Conservation (phyloP, 176 grass and related monocot species). For the Guadua angustifolia region DNA sequence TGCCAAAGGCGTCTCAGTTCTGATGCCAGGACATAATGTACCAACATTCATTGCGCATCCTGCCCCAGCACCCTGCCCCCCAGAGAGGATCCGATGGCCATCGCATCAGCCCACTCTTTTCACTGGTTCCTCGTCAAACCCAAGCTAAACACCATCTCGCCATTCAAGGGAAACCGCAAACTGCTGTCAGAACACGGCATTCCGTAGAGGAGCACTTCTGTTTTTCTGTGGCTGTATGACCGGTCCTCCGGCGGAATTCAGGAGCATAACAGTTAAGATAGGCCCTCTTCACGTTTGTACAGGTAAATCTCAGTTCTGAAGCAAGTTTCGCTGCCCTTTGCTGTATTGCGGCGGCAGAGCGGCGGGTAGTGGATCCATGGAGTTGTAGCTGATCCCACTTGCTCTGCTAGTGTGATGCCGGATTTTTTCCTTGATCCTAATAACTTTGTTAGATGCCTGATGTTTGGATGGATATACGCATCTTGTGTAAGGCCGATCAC, state of each 20-base stretch:
- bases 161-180: neutral
- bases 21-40: slow-evolving; percentile 87
- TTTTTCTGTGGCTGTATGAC: neutral
- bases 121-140: slow-evolving; percentile 32
- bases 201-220: neutral
- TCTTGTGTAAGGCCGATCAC: slow-evolving; percentile 41
- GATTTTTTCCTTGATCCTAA: neutral
- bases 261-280: neutral
- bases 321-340: slow-evolving; percentile 43
- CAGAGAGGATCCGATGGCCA: slow-evolving; percentile 75
- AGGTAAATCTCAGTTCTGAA: slow-evolving; percentile 35
- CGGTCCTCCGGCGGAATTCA: too few relatives aligned
- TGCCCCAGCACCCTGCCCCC: slow-evolving; percentile 64
- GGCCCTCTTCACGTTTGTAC: slow-evolving; percentile 15
- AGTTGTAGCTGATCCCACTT: slow-evolving; percentile 29
- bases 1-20: slow-evolving; percentile 78
- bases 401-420: slow-evolving; percentile 20
- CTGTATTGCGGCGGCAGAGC: slow-evolving; percentile 43
- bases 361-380: slow-evolving; percentile 31
- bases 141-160: slow-evolving; percentile 7
- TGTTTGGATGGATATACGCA: slow-evolving; percentile 6
- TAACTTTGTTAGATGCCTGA: slow-evolving; percentile 2
- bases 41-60: slow-evolving; percentile 88
- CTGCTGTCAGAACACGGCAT: neutral
- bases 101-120: slow-evolving; percentile 58